Conservation (phyloP, 108 stramenopile genomes). For the Schizochytrium sp. region DNA sequence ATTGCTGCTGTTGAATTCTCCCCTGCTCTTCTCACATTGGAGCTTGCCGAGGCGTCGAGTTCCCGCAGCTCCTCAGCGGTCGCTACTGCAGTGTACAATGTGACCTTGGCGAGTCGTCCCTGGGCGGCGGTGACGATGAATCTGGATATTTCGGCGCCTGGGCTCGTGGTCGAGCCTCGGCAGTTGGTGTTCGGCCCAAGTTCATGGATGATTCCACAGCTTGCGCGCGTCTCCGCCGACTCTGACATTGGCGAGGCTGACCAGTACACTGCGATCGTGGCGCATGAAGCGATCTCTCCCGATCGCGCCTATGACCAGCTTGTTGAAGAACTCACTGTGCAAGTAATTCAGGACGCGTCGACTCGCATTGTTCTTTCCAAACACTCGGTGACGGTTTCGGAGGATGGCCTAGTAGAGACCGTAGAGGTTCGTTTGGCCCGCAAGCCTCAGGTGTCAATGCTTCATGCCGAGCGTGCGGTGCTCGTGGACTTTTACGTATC, state of each 20-base stretch:
- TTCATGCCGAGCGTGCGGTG: not conserved
- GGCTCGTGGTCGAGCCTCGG: not conserved
- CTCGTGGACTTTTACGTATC: not conserved
- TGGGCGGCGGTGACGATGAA: not conserved
- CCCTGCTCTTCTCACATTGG: not conserved
- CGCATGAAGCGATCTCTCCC: not conserved
- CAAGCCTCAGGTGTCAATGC: not conserved
- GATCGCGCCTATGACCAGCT: not conserved
- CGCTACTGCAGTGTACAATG: not conserved
- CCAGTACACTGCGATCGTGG: not conserved
- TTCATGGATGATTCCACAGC: not conserved
- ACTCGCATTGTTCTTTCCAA: not conserved
- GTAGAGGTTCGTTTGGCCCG: not conserved
- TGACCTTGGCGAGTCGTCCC: not conserved
- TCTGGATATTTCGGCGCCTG: not conserved
- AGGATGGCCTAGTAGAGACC: not conserved
- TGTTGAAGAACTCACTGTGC: not conserved
- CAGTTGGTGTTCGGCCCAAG: not conserved
- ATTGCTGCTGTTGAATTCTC: not conserved
- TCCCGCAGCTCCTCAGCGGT: not conserved
- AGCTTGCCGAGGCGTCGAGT: not conserved
- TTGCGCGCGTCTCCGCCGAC: not conserved
- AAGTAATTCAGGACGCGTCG: not conserved
- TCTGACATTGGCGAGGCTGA: not conserved
- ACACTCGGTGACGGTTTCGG: not conserved